Conservation (phyloP, 2,329 filamentous ascomycete species). For the Dryadomyces sulphureus region DNA sequence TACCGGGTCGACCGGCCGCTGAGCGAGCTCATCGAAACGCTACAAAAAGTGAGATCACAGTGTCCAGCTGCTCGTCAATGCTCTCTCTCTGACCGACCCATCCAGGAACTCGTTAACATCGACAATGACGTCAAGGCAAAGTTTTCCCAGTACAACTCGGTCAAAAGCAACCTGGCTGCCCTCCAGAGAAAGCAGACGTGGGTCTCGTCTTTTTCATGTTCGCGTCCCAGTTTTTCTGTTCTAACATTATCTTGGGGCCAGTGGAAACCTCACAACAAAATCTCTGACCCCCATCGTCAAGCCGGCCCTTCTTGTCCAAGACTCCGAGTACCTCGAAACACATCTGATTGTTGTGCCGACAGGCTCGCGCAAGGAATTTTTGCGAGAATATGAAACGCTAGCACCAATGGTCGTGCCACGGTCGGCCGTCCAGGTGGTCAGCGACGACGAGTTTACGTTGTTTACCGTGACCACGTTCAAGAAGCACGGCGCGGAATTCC, state of each 20-base stretch:
- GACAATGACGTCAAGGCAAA: constrained; percentile 95
- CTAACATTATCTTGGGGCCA: constrained; percentile 20
- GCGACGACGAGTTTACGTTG: constrained; percentile 80
- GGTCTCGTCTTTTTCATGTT: constrained; percentile 1
- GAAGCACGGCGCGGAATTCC: constrained; percentile 74
- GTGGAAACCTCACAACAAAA: constrained; percentile 85
- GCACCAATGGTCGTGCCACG: constrained; percentile 87
- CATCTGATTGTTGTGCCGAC: constrained; percentile 82
- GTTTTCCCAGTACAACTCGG: constrained; percentile 83
- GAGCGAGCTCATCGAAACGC: constrained; percentile 67
- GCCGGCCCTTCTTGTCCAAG: constrained; percentile 63
- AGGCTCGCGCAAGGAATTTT: constrained; percentile 70
- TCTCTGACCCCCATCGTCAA: constrained; percentile 83
- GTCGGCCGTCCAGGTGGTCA: constrained; percentile 62
- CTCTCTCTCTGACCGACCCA: not conserved
- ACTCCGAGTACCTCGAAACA: constrained; percentile 94
- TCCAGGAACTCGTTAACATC: constrained; percentile 71
- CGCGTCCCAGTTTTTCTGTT: not conserved
- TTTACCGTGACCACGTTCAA: constrained; percentile 89
- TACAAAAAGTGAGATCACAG: constrained; percentile 60
- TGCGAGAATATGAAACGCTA: constrained; percentile 78
- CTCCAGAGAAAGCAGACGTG: constrained; percentile 82
- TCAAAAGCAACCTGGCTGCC: constrained; percentile 70
- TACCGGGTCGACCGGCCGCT: constrained; percentile 88
- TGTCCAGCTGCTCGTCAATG: not conserved